A percentile compares a stretch with the other conserved stretches of the same genome.
Conservation (phyloP, 257 asterid species). For the Ajuga chamaepitys region DNA sequence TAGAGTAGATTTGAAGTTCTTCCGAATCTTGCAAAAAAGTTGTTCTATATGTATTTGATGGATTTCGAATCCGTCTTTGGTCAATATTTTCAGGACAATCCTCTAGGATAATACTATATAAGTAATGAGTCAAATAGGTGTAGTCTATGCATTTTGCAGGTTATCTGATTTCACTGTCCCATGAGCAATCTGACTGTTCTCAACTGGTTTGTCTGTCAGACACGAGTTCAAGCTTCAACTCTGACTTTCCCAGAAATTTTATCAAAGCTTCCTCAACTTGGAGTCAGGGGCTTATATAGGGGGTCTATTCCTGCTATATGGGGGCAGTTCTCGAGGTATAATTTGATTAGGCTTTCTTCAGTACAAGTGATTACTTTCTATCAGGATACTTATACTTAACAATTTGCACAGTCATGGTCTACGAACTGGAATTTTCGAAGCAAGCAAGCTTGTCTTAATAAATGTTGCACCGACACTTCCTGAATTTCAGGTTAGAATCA, state of each 20-base stretch:
- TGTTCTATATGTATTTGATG: too few species aligned
- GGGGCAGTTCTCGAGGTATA: conserved; percentile 93
- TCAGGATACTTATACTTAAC: background rate
- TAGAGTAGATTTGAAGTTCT: too few species aligned
- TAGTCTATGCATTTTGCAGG: conserved; percentile 12
- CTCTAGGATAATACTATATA: conserved; percentile 3
- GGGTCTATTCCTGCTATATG: conserved; percentile 96
- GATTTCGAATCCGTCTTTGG: background rate
- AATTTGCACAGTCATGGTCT: conserved; percentile 73
- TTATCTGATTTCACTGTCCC: conserved; percentile 15
- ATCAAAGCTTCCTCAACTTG: conserved; percentile 82
- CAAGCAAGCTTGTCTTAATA: conserved; percentile 81
- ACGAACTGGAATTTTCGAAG: conserved; percentile 95
- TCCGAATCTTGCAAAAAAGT: too few species aligned
- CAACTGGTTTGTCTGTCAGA: conserved; percentile 47
- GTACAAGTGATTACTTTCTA: background rate
- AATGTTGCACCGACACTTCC: conserved; percentile 91
- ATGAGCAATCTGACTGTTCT: conserved; percentile 31
- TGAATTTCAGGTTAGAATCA: conserved; percentile 70
- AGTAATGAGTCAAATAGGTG: conserved; percentile 18
- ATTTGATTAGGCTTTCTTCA: background rate
- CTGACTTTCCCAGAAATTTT: conserved; percentile 78
- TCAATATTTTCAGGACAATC: background rate
- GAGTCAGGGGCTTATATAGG: conserved; percentile 74
- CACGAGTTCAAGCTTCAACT: conserved; percentile 94